phyloP scores from a whole-genome alignment of 345 rosid species.

The Populus nigra region DNA sequence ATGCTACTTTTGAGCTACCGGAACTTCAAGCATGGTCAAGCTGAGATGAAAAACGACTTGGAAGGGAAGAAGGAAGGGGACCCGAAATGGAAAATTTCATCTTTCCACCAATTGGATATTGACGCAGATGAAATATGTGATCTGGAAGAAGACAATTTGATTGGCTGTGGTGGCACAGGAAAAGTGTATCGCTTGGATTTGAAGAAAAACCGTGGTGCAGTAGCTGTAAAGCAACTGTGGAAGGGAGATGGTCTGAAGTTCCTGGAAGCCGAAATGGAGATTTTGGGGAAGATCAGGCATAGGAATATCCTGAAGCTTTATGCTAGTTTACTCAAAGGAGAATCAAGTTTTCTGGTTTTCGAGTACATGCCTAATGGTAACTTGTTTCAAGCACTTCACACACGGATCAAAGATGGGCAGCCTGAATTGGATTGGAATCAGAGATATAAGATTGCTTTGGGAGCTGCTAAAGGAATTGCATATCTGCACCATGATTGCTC shows the following conservation, averaged over 20 bases:
- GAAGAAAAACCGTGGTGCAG: slow-evolving; percentile 57
- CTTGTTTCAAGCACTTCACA: slow-evolving; percentile 60
- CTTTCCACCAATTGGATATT: slow-evolving; percentile 67
- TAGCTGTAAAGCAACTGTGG: slow-evolving; percentile 77
- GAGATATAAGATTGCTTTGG: slow-evolving; percentile 71
- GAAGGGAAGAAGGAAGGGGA: slow-evolving; percentile 33
- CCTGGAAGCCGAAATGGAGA: slow-evolving; percentile 70
- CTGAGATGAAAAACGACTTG: slow-evolving; percentile 21
- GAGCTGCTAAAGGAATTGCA: slow-evolving; percentile 81
- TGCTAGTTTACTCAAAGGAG: slow-evolving; percentile 60
- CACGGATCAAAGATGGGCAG: slow-evolving; percentile 44
- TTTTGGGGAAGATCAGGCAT: slow-evolving; percentile 74
- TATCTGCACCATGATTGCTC: slow-evolving; percentile 85
- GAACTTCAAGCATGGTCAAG: slow-evolving; percentile 42
- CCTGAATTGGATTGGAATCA: slow-evolving; percentile 62
- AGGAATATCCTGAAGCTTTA: slow-evolving; percentile 75
- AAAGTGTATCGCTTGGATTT: slow-evolving; percentile 73
- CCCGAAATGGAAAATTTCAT: slow-evolving; percentile 54
- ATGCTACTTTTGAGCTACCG: slow-evolving; percentile 50
- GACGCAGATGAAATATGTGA: slow-evolving; percentile 70
- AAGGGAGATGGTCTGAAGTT: slow-evolving; percentile 53
- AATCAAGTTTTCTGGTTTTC: slow-evolving; percentile 64
- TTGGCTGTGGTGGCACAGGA: slow-evolving; percentile 83
- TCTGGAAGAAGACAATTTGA: slow-evolving; percentile 57
- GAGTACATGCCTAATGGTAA: slow-evolving; percentile 86